Conservation (phyloP, 495 filamentous ascomycete species). For the Hapsidospora chrysogenum region DNA sequence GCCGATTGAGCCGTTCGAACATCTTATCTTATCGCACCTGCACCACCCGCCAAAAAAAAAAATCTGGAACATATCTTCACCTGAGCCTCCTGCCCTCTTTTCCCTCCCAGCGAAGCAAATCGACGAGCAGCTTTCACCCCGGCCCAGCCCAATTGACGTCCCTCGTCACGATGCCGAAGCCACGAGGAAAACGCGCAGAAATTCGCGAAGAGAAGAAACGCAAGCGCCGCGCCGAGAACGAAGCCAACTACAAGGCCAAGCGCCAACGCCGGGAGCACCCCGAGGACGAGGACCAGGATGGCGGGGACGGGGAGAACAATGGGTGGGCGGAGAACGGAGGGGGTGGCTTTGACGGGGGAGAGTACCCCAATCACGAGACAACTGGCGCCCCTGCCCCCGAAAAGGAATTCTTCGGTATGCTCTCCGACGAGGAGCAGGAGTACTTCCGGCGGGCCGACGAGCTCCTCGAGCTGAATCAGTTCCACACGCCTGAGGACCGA, state of each 20-base stretch:
- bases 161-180: conserved; percentile 1
- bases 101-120: not conserved
- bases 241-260: conserved; percentile 15
- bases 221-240: conserved; percentile 12
- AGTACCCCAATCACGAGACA: conserved; percentile 3
- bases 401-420: conserved; percentile 68
- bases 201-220: conserved; percentile 20
- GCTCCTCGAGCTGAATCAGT: conserved; percentile 75
- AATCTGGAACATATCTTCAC: not conserved
- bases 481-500: conserved; percentile 60
- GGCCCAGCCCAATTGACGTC: not conserved
- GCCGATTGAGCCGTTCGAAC: not conserved
- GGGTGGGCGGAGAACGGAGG: too few relatives aligned
- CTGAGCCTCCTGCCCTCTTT: too few relatives aligned
- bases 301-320: conserved; percentile 12
- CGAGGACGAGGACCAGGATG: conserved; percentile 2
- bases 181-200: conserved; percentile 12
- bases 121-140: too few relatives aligned
- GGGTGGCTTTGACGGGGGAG: conserved; percentile 9
- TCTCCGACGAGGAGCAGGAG: conserved; percentile 79
- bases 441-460: conserved; percentile 84
- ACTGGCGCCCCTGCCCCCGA: conserved; percentile 19
- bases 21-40: not conserved
- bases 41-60: not conserved
- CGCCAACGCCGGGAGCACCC: conserved; percentile 17